These are phyloP conservation scores for Exsudoporus floridanus DNA, from an alignment of 1,284 basidiomycete species.

Conservation along the genomic window DNA sequence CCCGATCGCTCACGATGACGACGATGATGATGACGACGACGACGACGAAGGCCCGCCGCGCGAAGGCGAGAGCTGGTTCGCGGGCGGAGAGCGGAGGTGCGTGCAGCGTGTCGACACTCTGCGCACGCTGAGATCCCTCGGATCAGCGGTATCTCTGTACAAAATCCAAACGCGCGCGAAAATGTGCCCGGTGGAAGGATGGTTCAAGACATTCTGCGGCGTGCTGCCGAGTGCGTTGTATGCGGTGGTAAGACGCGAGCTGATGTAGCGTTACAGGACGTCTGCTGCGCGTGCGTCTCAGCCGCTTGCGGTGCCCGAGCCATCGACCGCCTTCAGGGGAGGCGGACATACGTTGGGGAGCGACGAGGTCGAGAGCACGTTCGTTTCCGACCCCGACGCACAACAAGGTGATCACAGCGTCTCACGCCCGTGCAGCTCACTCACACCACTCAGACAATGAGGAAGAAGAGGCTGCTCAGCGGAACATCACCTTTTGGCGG, in stretches of 20 bases:
- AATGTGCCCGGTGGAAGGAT: conserved; percentile 60
- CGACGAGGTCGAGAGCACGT: conserved; percentile 74
- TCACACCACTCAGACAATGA: conserved; percentile 32
- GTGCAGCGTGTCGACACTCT: not conserved
- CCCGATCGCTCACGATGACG: conserved; percentile 33
- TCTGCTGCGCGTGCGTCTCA: conserved; percentile 25
- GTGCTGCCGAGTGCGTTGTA: conserved; percentile 73
- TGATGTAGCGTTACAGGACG: conserved; percentile 21
- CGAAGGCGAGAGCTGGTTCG: conserved; percentile 70
- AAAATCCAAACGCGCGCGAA: conserved; percentile 70
- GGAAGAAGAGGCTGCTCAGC: conserved; percentile 62
- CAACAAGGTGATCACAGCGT: conserved; percentile 22
- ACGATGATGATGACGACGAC: conserved; percentile 39
- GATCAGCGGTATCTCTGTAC: conserved; percentile 81
- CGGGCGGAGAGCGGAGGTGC: conserved; percentile 86
- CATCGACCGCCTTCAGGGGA: conserved; percentile 52
- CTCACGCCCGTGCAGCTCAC: not conserved
- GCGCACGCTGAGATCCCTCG: not conserved
- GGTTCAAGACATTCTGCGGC: conserved; percentile 78
- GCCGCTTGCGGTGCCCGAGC: conserved; percentile 8
- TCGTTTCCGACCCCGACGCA: conserved; percentile 67
- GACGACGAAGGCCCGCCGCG: conserved; percentile 47
- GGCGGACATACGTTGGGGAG: conserved; percentile 84
- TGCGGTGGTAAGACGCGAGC: not conserved
- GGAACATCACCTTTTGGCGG: conserved; percentile 90